Conservation (phyloP, 169 alveolate species). For the Cryptosporidium meleagridis region DNA sequence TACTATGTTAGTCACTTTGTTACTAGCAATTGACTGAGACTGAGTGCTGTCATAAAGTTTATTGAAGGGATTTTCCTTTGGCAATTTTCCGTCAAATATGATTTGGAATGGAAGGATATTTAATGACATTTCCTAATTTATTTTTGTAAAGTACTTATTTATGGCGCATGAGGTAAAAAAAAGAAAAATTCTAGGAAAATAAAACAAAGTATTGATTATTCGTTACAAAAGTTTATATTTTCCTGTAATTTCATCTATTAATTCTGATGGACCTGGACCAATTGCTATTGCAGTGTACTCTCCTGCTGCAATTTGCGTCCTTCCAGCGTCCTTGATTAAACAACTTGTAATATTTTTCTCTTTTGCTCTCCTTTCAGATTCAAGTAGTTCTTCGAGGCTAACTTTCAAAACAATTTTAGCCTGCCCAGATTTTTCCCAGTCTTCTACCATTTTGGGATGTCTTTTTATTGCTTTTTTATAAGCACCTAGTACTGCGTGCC, state of each 20-base stretch:
- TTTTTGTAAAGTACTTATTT: too few relatives aligned
- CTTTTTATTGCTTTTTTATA: conserved; percentile 70
- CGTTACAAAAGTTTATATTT: conserved; percentile 79
- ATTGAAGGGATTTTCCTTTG: conserved; percentile 1
- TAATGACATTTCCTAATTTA: background rate
- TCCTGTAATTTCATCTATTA: conserved; percentile 85
- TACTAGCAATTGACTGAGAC: background rate
- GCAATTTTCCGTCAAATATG: conserved; percentile 19
- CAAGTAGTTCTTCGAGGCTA: conserved; percentile 78
- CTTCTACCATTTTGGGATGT: conserved; percentile 57
- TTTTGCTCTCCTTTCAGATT: conserved; percentile 80
- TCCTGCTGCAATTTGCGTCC: conserved; percentile 86
- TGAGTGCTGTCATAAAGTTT: background rate
- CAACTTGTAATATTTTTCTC: conserved; percentile 79
- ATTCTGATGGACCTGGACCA: conserved; percentile 88
- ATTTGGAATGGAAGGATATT: conserved; percentile 56
- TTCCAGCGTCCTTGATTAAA: conserved; percentile 88
- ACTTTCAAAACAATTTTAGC: conserved; percentile 85
- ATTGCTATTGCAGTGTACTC: conserved; percentile 87
- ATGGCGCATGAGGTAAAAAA: background rate
- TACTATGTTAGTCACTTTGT: background rate
- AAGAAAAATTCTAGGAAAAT: background rate
- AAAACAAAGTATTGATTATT: background rate
- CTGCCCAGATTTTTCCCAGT: conserved; percentile 81
- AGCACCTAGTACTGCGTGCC: conserved; percentile 88